phyloP scores from a whole-genome alignment of 352 stramenopile species.

The Bremia lactucae region DNA sequence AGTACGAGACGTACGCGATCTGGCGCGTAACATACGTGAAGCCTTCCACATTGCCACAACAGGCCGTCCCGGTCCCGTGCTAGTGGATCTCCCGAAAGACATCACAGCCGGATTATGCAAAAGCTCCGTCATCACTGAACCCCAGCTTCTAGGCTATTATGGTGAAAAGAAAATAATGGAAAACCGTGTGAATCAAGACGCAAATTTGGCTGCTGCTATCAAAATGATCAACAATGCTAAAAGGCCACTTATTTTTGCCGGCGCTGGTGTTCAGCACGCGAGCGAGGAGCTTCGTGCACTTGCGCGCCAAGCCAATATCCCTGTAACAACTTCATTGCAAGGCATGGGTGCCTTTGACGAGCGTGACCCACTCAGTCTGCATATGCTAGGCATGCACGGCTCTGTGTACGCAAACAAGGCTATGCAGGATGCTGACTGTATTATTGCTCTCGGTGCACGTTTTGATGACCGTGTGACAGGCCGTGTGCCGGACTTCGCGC shows the following conservation, averaged over 20 bases:
- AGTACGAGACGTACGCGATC: constrained; percentile 91
- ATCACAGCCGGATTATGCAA: constrained; percentile 80
- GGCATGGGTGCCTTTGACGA: constrained; percentile 92
- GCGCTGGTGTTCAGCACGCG: constrained; percentile 83
- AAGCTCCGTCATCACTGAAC: constrained; percentile 54
- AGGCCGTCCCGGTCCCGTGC: constrained; percentile 88
- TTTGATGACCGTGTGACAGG: constrained; percentile 96
- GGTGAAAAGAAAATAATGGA: constrained; percentile 71
- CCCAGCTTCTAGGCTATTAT: constrained; percentile 79
- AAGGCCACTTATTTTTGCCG: constrained; percentile 93
- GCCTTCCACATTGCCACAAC: constrained; percentile 93
- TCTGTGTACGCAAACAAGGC: constrained; percentile 94
- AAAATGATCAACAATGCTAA: constrained; percentile 90
- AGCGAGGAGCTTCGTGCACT: constrained; percentile 86
- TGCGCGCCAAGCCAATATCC: constrained; percentile 89
- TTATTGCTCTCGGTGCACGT: constrained; percentile 89
- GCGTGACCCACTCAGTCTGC: constrained; percentile 87
- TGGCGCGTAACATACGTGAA: constrained; percentile 91
- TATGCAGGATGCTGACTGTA: constrained; percentile 90
- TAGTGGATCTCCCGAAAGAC: constrained; percentile 94
- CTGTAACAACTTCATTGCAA: constrained; percentile 91
- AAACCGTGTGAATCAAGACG: constrained; percentile 74
- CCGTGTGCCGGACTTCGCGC: constrained; percentile 87
- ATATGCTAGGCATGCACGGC: constrained; percentile 96
- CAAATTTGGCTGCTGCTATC: constrained; percentile 53